phyloP scores from a whole-genome alignment of 148 eudicot species.

The Heliosperma pusillum region DNA sequence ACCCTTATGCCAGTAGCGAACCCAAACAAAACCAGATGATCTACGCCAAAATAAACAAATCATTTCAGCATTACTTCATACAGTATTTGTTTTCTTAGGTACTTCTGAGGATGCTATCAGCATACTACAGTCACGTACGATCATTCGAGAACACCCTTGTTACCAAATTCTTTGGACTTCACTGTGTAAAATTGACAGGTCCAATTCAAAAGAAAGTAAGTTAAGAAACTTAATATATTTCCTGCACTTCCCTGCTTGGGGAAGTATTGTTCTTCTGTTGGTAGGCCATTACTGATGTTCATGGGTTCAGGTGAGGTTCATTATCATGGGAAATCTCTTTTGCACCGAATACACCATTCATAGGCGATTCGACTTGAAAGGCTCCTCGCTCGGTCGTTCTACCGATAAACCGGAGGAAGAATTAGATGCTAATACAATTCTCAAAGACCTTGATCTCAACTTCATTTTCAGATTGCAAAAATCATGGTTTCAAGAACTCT shows the following conservation, averaged over 20 bases:
- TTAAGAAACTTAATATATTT: not conserved
- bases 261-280: constrained; percentile 9
- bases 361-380: constrained; percentile 87
- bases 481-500: constrained; percentile 88
- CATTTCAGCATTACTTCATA: not conserved
- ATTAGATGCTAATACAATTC: constrained; percentile 78
- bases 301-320: constrained; percentile 68
- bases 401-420: constrained; percentile 87
- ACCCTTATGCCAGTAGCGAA: no score
- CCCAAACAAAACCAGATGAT: not conserved
- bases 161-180: constrained; percentile 80
- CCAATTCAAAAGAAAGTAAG: constrained; percentile 78
- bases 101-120: constrained; percentile 79
- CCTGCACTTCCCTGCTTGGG: not conserved
- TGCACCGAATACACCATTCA: constrained; percentile 75
- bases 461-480: constrained; percentile 75
- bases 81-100: constrained; percentile 46
- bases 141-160: constrained; percentile 86
- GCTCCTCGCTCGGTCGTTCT: constrained; percentile 86
- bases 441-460: constrained; percentile 95
- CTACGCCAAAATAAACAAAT: not conserved
- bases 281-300: constrained; percentile 11
- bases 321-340: constrained; percentile 93
- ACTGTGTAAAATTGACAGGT: constrained; percentile 85
- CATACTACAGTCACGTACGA: constrained; percentile 83